These are phyloP conservation scores for Citeromyces matritensis DNA, from an alignment of 805 yeast genomes.

Conservation along the genomic window DNA sequence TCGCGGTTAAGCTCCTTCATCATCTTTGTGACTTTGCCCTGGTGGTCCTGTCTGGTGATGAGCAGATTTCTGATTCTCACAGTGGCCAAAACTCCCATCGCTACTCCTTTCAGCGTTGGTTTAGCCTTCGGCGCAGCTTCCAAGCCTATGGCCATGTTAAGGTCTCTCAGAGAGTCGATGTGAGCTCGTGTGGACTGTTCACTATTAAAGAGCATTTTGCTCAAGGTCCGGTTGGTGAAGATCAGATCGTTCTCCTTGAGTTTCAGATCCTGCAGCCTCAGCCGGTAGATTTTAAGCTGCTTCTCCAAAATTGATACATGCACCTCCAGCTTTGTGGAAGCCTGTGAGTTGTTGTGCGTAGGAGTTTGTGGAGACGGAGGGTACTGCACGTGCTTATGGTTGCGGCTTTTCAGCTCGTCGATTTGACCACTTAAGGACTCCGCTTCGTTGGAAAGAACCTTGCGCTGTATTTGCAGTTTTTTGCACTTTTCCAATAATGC, in stretches of 20 bases:
- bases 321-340: neutral
- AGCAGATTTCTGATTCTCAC: conserved; percentile 19
- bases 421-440: too few relatives aligned
- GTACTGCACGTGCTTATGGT: too few relatives aligned
- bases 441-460: too few relatives aligned
- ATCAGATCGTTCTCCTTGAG: conserved; percentile 17
- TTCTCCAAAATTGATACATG: conserved; percentile 14
- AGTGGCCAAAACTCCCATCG: conserved; percentile 19
- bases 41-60: conserved; percentile 13
- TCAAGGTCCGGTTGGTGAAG: conserved; percentile 16
- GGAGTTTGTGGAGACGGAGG: conserved; percentile 1
- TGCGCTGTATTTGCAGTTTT: neutral
- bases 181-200: conserved; percentile 9
- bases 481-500: conserved; percentile 5
- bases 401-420: too few relatives aligned
- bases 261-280: conserved; percentile 29
- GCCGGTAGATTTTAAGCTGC: conserved; percentile 28
- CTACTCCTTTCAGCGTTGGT: conserved; percentile 11
- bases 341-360: too few relatives aligned
- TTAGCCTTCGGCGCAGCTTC: conserved; percentile 3
- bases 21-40: conserved; percentile 5
- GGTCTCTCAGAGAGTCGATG: conserved; percentile 11
- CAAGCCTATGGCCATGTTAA: too few relatives aligned
- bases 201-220: conserved; percentile 11
- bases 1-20: conserved; percentile 17